phyloP scores from a whole-genome alignment of 352 stramenopile species.

The Pythium oligandrum region DNA sequence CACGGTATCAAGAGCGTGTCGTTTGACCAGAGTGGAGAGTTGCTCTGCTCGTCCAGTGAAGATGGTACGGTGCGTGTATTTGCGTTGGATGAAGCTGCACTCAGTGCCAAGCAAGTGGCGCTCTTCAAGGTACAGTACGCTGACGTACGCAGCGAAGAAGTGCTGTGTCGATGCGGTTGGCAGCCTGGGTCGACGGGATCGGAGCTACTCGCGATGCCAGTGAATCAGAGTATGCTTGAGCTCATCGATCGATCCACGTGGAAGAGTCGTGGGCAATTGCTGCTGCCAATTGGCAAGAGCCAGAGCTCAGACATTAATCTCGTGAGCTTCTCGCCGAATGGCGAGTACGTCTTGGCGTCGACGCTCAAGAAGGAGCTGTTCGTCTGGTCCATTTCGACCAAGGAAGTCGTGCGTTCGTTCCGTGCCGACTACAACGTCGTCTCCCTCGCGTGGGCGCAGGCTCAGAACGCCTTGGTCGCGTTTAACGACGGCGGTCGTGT shows the following conservation, averaged over 20 bases:
- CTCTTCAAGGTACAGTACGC: conserved; percentile 51
- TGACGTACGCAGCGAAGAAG: conserved; percentile 57
- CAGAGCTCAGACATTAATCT: conserved; percentile 61
- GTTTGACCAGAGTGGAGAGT: conserved; percentile 57
- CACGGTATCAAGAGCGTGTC: conserved; percentile 69
- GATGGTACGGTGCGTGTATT: conserved; percentile 73
- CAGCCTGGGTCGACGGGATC: conserved; percentile 20
- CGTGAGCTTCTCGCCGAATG: conserved; percentile 74
- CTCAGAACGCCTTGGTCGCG: conserved; percentile 46
- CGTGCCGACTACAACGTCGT: conserved; percentile 51
- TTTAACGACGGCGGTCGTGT: conserved; percentile 60
- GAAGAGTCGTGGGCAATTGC: conserved; percentile 31
- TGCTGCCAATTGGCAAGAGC: conserved; percentile 55
- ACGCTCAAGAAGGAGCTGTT: conserved; percentile 72
- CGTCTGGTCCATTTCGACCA: conserved; percentile 53
- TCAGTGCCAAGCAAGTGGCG: conserved; percentile 40
- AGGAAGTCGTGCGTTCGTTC: conserved; percentile 53
- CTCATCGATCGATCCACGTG: conserved; percentile 51
- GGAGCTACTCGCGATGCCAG: conserved; percentile 48
- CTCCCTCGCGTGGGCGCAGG: conserved; percentile 52
- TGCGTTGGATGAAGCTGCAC: conserved; percentile 29
- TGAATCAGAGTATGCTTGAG: conserved; percentile 65
- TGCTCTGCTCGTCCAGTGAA: conserved; percentile 60
- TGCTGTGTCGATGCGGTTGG: conserved; percentile 65
- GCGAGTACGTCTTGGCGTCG: conserved; percentile 59